Conservation (phyloP, 164 flowering plant species). For the Vitis cinerea region DNA sequence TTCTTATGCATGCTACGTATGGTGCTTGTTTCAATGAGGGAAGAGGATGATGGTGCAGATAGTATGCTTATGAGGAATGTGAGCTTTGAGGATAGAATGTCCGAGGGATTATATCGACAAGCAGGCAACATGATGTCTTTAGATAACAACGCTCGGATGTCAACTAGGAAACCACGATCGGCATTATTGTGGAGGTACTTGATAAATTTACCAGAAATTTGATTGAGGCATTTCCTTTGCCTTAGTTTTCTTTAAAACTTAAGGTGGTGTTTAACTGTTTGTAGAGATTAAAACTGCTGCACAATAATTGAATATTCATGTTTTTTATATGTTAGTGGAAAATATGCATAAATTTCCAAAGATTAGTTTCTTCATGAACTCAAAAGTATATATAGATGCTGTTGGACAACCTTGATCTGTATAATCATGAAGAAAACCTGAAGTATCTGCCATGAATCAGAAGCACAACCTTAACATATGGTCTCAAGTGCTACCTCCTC, state of each 20-base stretch:
- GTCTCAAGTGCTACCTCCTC: no score
- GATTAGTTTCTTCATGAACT: no score
- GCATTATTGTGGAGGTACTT: conserved; percentile 95
- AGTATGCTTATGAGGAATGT: conserved; percentile 57
- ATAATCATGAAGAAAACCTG: neutral
- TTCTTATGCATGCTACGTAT: conserved; percentile 98
- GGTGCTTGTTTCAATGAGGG: conserved; percentile 98
- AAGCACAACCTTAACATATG: no score
- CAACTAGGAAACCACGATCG: conserved; percentile 73
- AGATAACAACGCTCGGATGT: conserved; percentile 40
- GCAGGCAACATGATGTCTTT: conserved; percentile 27
- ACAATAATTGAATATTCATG: no score
- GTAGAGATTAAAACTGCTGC: no score
- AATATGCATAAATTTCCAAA: no score
- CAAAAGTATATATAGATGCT: no score
- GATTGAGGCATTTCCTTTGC: neutral
- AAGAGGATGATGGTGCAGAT: conserved; percentile 88
- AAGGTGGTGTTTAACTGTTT: neutral
- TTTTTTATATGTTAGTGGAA: no score
- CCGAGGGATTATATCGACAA: conserved; percentile 46
- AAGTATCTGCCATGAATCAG: neutral
- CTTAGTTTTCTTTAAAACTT: neutral
- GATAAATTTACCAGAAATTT: neutral
- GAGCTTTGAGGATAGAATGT: conserved; percentile 46
- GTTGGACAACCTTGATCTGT: neutral